Percentiles rank a stretch among this genome's conserved stretches.
phyloP scores from a whole-genome alignment of 768 basidiomycete species.

The Kwoniella pini region DNA sequence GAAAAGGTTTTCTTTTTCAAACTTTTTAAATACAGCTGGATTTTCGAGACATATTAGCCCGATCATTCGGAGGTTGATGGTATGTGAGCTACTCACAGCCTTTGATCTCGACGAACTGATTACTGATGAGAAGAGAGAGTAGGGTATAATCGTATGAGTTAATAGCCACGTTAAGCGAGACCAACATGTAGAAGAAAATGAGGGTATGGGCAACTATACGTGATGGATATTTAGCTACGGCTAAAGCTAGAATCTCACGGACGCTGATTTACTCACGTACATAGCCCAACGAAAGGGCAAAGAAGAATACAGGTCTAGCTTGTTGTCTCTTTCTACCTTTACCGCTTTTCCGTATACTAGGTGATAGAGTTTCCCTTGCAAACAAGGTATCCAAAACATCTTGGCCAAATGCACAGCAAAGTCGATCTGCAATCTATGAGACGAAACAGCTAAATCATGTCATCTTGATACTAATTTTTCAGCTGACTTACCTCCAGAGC shows the following conservation, averaged over 20 bases:
- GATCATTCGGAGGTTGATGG: background rate
- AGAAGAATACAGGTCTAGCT: conserved; percentile 79
- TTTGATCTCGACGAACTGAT: conserved; percentile 99
- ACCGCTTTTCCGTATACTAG: conserved; percentile 59
- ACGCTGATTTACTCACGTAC: conserved; percentile 63
- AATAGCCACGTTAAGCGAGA: conserved; percentile 92
- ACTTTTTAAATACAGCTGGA: conserved; percentile 86
- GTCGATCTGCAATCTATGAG: conserved; percentile 92
- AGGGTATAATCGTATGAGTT: conserved; percentile 97
- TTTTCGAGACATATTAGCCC: background rate
- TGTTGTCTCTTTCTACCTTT: conserved; percentile 56
- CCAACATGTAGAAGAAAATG: conserved; percentile 94
- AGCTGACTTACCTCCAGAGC: conserved; percentile 79
- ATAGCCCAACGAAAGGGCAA: conserved; percentile 76
- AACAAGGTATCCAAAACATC: conserved; percentile 96
- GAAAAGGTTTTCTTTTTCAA: conserved; percentile 97
- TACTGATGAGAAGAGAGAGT: conserved; percentile 88
- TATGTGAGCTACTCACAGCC: conserved; percentile 66
- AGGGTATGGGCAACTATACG: conserved; percentile 76
- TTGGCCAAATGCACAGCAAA: conserved; percentile 95
- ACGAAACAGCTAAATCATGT: too few relatives aligned
- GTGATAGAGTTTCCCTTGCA: conserved; percentile 81
- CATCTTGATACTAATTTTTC: too few relatives aligned
- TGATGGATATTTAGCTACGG: conserved; percentile 2
- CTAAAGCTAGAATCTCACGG: too few relatives aligned